Conservation (phyloP, 139 green algal genomes). For the Chlamydomonas urium region DNA sequence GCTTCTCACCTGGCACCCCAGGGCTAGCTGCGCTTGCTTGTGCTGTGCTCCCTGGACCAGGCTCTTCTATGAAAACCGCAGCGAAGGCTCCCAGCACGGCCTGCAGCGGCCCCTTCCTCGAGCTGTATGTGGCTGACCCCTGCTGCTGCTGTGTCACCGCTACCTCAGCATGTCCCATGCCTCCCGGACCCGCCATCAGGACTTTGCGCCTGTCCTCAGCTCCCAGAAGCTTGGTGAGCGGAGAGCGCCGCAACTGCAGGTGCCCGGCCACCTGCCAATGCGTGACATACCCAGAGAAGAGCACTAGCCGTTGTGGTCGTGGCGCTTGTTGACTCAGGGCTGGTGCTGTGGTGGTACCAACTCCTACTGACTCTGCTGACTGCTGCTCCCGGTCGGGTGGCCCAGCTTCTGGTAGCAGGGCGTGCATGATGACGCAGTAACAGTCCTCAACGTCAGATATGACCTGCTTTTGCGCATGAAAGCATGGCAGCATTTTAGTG, state of each 20-base stretch:
- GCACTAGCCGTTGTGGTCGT: background rate
- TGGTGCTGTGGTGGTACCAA: too few relatives aligned
- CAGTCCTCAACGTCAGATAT: slow-evolving; percentile 43
- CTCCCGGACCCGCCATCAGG: slow-evolving; percentile 34
- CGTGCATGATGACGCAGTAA: slow-evolving; percentile 62
- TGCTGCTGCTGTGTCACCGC: slow-evolving; percentile 16
- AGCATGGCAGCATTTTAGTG: too few relatives aligned
- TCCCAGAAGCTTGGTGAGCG: slow-evolving; percentile 5
- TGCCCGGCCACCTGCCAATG: slow-evolving; percentile 3
- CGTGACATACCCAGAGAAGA: background rate
- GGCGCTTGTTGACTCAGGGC: background rate
- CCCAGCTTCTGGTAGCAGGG: background rate
- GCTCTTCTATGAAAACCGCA: too few relatives aligned
- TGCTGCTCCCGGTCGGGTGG: background rate
- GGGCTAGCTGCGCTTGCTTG: too few relatives aligned
- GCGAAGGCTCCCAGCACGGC: too few relatives aligned
- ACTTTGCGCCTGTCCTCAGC: slow-evolving; percentile 10
- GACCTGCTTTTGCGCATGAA: too few relatives aligned
- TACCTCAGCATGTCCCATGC: slow-evolving; percentile 41
- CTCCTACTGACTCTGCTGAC: background rate
- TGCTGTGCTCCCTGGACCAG: too few relatives aligned
- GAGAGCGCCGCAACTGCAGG: background rate
- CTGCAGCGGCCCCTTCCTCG: too few relatives aligned
- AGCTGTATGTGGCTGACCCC: too few relatives aligned
- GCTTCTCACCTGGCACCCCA: background rate